Base-by-base conservation (phyloP, 2,329 filamentous ascomycete genomes). In the Fusarium austroafricanum region DNA sequence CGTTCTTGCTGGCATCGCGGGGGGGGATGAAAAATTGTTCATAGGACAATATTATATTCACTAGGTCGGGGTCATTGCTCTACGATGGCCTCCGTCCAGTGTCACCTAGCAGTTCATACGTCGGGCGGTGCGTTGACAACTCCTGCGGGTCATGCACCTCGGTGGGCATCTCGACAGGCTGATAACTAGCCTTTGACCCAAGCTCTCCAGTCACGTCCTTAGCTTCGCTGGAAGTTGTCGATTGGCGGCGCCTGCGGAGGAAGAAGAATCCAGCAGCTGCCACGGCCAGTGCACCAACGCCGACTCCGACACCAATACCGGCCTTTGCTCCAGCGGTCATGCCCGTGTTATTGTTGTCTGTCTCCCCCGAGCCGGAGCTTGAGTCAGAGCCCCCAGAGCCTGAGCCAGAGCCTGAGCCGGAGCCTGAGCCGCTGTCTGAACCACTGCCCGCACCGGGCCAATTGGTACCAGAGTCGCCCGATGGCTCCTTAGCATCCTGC, bases 271-370 rank as follows among this genome's bases (percentile, higher is more conserved):
- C 54, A 1, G 40, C 18, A 2, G n/a, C 61, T 3, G 26, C 50
- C 0, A 57, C 21, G 5, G 54, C 54, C 11, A 66, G 17, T 5
- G 56, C 40, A 2, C 61, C 45, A 2, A 37, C 45, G 2, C 50
- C 29, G 2, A 66, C 63, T 2, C 61, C 62, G 5, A 66, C 40
- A 3, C 63, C 61, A 44, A 66, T 43, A 2, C 63, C 63, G 3
- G 62, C 62, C 26, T 65, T 65, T 17, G 62, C 62, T 12, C 62
- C 62, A 14, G 61, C 33, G n/a, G 55, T 52, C 12, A 64, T 64
- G 12, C 60, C 35, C 10, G 50, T 35, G 2, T 40, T 40, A 11
- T 58, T 18, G 10, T 6, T 37, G 8, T 28, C 39, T 10, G 18
- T 11, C 17, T 15, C 46, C 10, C 29, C 38, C 1, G 10, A 11